Conservation (phyloP, 306 rosid species). For the Rosa lucieae region DNA sequence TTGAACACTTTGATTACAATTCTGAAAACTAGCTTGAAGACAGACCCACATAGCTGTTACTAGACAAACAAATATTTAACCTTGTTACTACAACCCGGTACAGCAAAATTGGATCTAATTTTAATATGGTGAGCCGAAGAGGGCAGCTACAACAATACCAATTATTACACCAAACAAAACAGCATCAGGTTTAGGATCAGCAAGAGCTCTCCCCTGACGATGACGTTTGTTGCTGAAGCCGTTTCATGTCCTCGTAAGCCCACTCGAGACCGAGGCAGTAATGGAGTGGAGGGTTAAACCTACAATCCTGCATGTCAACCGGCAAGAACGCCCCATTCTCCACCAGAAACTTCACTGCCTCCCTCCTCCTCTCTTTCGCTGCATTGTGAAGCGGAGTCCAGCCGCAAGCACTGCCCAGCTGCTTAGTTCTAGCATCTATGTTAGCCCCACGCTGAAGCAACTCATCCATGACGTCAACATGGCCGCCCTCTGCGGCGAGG, state of each 20-base stretch:
- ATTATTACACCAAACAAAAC: neutral
- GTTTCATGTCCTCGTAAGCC: constrained; percentile 96
- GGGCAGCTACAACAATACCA: constrained; percentile 1
- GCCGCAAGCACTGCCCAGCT: constrained; percentile 67
- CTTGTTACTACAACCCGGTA: no score
- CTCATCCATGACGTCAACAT: constrained; percentile 83
- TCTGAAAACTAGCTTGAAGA: neutral
- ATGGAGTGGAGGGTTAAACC: constrained; percentile 95
- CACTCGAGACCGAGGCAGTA: constrained; percentile 96
- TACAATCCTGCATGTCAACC: constrained; percentile 73
- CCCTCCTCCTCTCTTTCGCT: constrained; percentile 88
- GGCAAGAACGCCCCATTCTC: constrained; percentile 97
- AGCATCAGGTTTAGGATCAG: constrained; percentile 58
- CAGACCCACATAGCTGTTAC: no score
- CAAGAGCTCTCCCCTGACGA: constrained; percentile 55
- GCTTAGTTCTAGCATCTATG: constrained; percentile 83
- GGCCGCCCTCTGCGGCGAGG: constrained; percentile 98
- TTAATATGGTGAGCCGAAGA: no score
- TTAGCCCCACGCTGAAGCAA: constrained; percentile 91
- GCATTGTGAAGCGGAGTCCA: constrained; percentile 98
- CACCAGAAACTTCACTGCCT: constrained; percentile 70
- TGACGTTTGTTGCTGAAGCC: constrained; percentile 46
- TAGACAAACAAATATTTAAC: neutral
- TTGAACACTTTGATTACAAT: neutral
- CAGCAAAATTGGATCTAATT: no score